Base-by-base conservation (phyloP, 495 filamentous ascomycete species). In the Haplographium delicatum region DNA sequence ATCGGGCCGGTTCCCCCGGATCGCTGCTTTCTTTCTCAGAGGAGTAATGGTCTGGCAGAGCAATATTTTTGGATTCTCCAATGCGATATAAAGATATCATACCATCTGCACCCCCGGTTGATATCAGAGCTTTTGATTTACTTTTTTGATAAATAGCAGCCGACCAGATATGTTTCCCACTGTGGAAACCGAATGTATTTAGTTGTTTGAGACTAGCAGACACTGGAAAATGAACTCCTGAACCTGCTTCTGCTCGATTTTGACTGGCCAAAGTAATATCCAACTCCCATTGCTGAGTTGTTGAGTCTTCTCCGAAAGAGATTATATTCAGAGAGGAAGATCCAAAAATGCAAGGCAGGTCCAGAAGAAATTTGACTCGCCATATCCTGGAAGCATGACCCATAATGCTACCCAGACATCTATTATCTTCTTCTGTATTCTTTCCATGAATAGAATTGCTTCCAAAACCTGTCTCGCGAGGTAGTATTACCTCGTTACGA, bases 111-210 rank as follows among this genome's bases (percentile, higher is more conserved):
- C 88, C 93, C 2, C 91, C 93, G 33, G 86, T 91, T n/a, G 81
- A 81, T 51, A 94, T 62, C 0, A 79, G 43, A 2, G 63, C 47
- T 9, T 57, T 62, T 5, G 64, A 51, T 24, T 60, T 50, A 6
- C 54, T 54, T 5, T 44, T 46, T 11, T 27, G 54, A n/a, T 56
- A 54, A 7, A 85, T 60, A 9, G 78, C 80, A 22, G 79, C 66
- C 1, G 88, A 83, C 89, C 90, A 96, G n/a, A 96, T 82, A 60
- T 96, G 87, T 64, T 96, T 97, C 24, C 93, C 91, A 24, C 67
- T 71, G 61, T 98, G 93, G 40, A 75, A 80, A 15, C 71, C 66
- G 30, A 75, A 73, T 10, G 75, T 79, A 2, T 68, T 63, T 8
- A 70, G 64, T 22, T 84, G 72, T 6, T 48, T 67, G 26, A 93